Percentiles rank a stretch among this genome's conserved stretches.
Evolutionary conservation across 495 filamentous ascomycete genomes (phyloP).

Genomic region (Paragyromitra xinjiangensis): DNA sequence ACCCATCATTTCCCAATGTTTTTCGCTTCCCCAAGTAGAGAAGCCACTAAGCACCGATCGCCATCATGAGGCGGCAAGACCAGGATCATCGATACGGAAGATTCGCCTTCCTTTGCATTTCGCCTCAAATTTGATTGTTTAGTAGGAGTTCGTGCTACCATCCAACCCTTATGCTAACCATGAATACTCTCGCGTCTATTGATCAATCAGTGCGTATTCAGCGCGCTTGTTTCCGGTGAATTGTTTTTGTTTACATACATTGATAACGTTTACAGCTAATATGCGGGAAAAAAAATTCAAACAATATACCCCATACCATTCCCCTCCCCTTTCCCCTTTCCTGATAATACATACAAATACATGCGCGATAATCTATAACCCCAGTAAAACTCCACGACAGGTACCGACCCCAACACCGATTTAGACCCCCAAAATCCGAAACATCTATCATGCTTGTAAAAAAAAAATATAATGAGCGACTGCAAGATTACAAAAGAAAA

Average conservation of each 20-base stretch:
- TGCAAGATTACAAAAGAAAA: conserved; percentile 50
- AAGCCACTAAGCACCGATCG: conserved; percentile 48
- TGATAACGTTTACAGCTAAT: not conserved
- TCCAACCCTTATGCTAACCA: conserved; percentile 29
- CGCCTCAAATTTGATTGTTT: conserved; percentile 32
- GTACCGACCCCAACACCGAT: conserved; percentile 57
- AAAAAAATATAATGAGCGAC: conserved; percentile 43
- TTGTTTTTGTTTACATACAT: conserved; percentile 19
- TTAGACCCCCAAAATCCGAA: conserved; percentile 53
- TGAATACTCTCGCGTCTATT: conserved; percentile 14
- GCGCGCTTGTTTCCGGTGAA: conserved; percentile 36
- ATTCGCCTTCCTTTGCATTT: conserved; percentile 33
- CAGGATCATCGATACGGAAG: conserved; percentile 34
- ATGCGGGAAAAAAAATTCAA: conserved; percentile 26
- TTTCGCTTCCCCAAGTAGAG: conserved; percentile 15
- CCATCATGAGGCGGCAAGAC: conserved; percentile 47
- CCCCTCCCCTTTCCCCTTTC: conserved; percentile 25
- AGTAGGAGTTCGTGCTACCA: conserved; percentile 38
- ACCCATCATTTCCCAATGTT: conserved; percentile 16
- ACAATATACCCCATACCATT: conserved; percentile 36
- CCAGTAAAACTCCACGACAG: conserved; percentile 57
- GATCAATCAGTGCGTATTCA: not conserved
- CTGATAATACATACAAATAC: conserved; percentile 55
- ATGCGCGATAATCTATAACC: conserved; percentile 57
- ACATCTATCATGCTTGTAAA: conserved; percentile 55